phyloP scores from a whole-genome alignment of 441 rosid species.

The Corymbia calophylla region DNA sequence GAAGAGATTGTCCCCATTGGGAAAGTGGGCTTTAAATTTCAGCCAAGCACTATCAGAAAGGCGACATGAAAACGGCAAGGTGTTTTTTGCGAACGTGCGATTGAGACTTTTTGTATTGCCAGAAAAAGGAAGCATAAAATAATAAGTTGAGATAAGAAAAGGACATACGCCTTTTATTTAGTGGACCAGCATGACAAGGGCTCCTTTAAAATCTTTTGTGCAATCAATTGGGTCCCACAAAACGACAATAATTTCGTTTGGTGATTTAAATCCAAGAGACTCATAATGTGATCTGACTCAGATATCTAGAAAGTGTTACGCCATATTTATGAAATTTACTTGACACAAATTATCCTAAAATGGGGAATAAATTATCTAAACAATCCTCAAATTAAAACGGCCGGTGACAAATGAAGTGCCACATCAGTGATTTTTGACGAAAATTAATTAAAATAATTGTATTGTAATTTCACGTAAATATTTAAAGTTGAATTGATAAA shows the following conservation, averaged over 20 bases:
- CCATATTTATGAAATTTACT: background rate
- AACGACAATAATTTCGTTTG: background rate
- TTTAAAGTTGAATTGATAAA: background rate
- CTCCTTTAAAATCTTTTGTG: background rate
- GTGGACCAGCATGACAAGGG: background rate
- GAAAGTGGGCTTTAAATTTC: background rate
- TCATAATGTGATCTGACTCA: background rate
- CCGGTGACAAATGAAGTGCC: rapidly evolving
- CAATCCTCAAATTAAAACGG: rapidly evolving
- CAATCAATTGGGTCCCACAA: background rate
- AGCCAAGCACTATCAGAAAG: background rate
- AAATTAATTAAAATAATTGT: background rate
- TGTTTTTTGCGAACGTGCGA: background rate
- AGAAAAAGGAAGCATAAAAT: background rate
- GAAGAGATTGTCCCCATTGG: background rate
- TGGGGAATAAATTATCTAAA: background rate
- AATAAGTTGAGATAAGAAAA: background rate
- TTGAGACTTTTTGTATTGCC: background rate
- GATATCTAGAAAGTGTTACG: background rate
- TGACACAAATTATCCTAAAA: background rate
- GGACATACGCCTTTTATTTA: background rate
- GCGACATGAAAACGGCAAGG: background rate
- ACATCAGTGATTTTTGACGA: rapidly evolving
- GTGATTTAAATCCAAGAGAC: background rate
- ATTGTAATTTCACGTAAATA: rapidly evolving